Base-by-base conservation (phyloP, 768 basidiomycete genomes). In the Lactifluus volemus region DNA sequence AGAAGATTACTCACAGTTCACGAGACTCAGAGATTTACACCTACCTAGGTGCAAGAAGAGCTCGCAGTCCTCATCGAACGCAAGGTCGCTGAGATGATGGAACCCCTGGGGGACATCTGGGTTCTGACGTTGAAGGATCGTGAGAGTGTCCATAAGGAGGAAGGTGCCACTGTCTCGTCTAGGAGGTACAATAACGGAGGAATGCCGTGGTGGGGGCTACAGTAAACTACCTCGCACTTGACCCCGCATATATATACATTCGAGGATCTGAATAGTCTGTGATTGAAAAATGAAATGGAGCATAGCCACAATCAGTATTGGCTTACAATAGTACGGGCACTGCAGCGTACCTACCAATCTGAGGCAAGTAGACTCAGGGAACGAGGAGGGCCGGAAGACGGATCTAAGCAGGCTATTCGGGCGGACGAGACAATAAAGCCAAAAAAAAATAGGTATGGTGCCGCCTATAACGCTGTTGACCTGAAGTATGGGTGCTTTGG, bases 31-130 rank as follows among this genome's bases (percentile, higher is more conserved):
- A 25, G 38, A 14, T 15, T 25, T 49, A 6, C 21, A 41, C 60
- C 21, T 34, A 63, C 61, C 57, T 53, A 63, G 45, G 6, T 63
- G 56, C 8, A 63, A 49, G 32, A 63, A 17, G 6, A 49, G 34
- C 47, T 63, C 61, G 17, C 47, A 44, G 21, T 49, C 56, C 21
- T 62, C 61, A 17, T 62, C 61, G 5, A 58, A 34, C 15, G 19
- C 51, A 19, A 62, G 61, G 39, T 53, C 56, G 36, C 49, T 57
- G 36, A 62, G 25, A 38, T 47, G 21, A 32, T 62, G 17, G 19
- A 62, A 29, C 21, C n/a, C 15, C 41, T 36, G 15, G n/a, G 44
- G n/a, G 12, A 49, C 36, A 52, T 62, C 56, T 50, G 30, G 34
- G 19, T 15, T 17, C 19, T 42, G 39, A 29, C 17, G 39, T 8